Base-by-base conservation (phyloP, 2,329 filamentous ascomycete genomes). In the Paecilomyces niveus region DNA sequence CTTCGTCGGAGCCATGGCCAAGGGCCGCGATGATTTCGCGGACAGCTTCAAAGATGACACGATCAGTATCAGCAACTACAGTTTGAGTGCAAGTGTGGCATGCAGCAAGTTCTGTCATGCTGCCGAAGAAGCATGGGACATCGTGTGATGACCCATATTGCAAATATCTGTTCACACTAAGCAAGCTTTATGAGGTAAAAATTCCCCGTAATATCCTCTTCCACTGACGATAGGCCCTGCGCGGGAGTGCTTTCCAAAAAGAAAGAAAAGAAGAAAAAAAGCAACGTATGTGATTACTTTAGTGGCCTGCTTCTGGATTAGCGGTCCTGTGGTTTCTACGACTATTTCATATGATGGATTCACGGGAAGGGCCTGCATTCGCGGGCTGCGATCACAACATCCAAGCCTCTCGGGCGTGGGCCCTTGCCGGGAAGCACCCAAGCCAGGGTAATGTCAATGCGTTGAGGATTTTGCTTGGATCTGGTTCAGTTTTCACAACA, bases 21-120 rank as follows among this genome's bases (percentile, higher is more conserved):
- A 97, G 80, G 94, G 94, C 18, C 85, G 87, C 57, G 94, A 99
- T 73, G 93, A 90, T 76, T 99, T 99, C 73, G 94, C 94, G 63
- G 94, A 99, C 72, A 84, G 85, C 49, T 91, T 89, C 76, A 95
- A 97, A 69, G 93, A 97, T 72, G 94, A 99, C 78, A 90, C 95
- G 70, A 97, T 99, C 72, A 91, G 89, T 68, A 97, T 99, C 79
- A 97, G 93, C 82, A 96, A 97, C 76, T 99, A 90, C 83, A 96
- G 92, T 71, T 83, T 99, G 63, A 96, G 91, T 70, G 94, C 94
- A 61, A 97, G 93, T 80, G 94, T 99, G 62, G 93, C 94, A 51
- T 99, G 94, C 83, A 97, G 93, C 85, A 99, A 97, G 77, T 97
- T 99, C 81, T 97, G 94, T 77, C 94, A 99, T 76, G 94, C 93